Conservation (phyloP, 2,329 filamentous ascomycete species). For the Fusarium sp. region DNA sequence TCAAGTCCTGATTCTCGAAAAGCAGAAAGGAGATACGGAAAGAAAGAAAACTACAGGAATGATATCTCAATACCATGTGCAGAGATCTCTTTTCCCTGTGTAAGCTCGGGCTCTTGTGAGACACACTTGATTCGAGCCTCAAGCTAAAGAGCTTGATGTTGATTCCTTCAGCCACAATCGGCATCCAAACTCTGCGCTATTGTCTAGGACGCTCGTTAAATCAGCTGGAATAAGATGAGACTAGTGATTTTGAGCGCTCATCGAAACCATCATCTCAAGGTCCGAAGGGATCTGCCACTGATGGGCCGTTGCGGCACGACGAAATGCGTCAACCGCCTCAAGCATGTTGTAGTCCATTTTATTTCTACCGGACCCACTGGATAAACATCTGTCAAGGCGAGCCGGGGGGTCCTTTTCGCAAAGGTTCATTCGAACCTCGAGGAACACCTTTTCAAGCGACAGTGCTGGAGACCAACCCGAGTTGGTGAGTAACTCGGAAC, state of each 20-base stretch:
- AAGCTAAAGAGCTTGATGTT: neutral
- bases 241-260: neutral
- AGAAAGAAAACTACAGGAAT: neutral
- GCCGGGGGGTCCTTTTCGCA: constrained; percentile 77
- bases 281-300: constrained; percentile 77
- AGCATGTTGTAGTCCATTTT: constrained; percentile 67
- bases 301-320: constrained; percentile 70
- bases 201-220: neutral
- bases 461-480: constrained; percentile 80
- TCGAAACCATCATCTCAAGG: constrained; percentile 57
- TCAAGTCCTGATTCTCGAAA: neutral
- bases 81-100: neutral
- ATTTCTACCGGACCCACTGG: no score
- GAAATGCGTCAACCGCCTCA: constrained; percentile 79
- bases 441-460: constrained; percentile 79
- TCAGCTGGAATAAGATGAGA: neutral
- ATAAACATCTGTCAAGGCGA: constrained; percentile 59
- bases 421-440: constrained; percentile 83
- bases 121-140: neutral
- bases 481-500: constrained; percentile 85
- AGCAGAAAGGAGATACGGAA: neutral
- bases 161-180: neutral
- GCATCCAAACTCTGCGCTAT: no score
- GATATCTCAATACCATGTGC: neutral
- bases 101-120: neutral